phyloP scores from a whole-genome alignment of 2,329 filamentous ascomycete genomes.

The Ophioceras dolichostomum region DNA sequence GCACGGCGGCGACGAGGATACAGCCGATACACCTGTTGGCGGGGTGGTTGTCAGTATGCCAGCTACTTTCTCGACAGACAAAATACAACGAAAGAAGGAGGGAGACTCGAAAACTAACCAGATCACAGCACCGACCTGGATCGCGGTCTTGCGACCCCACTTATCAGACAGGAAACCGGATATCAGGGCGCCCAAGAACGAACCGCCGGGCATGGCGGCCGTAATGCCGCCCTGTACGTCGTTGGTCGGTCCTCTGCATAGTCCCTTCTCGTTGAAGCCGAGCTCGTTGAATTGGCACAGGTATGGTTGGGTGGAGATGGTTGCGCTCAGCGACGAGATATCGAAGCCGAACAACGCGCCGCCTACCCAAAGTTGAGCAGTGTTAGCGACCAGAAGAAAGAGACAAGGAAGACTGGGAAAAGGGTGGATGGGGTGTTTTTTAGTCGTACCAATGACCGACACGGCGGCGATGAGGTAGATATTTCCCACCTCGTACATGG shows the following conservation, averaged over 20 bases:
- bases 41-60: slow-evolving; percentile 1
- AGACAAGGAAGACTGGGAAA: not conserved
- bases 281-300: slow-evolving; percentile 28
- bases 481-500: slow-evolving; percentile 17
- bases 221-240: slow-evolving; percentile 51
- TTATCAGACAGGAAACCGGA: slow-evolving; percentile 48
- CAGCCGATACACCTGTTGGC: slow-evolving; percentile 32
- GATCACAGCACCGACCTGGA: slow-evolving; percentile 35
- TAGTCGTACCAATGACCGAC: slow-evolving; percentile 25
- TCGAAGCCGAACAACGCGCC: slow-evolving; percentile 30
- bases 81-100: too few species aligned
- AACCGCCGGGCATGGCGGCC: slow-evolving; percentile 59
- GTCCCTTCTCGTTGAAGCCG: slow-evolving; percentile 19
- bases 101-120: slow-evolving; percentile 25
- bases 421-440: too few species aligned
- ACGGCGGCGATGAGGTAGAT: slow-evolving; percentile 29
- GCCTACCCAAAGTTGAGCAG: slow-evolving; percentile 14
- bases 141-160: slow-evolving; percentile 32
- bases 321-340: slow-evolving; percentile 31
- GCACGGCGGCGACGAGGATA: slow-evolving; percentile 28
- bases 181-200: slow-evolving; percentile 49
- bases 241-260: slow-evolving; percentile 37
- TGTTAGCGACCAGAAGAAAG: not conserved
- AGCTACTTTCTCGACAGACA: too few species aligned
- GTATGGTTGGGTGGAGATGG: slow-evolving; percentile 27